Evolutionary conservation across 2,329 filamentous ascomycete genomes (phyloP).

Genomic region (Colletotrichum musicola): DNA sequence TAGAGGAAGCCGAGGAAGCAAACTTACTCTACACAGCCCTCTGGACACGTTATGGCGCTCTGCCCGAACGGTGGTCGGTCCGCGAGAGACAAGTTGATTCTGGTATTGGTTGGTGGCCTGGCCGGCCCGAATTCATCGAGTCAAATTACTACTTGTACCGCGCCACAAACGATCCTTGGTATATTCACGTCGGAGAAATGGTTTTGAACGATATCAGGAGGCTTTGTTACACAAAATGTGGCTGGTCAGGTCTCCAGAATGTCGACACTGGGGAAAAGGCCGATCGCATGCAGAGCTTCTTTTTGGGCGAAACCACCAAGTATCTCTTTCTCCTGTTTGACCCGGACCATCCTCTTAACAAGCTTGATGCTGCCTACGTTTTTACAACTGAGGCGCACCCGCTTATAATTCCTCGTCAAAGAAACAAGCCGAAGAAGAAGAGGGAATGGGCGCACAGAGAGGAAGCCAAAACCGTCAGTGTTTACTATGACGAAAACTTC

Average conservation of each 20-base stretch:
- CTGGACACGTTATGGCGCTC: slow-evolving; percentile 93
- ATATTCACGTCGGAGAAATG: slow-evolving; percentile 96
- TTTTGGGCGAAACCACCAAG: slow-evolving; percentile 94
- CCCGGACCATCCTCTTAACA: slow-evolving; percentile 86
- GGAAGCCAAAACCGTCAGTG: slow-evolving; percentile 44
- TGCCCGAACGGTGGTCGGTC: slow-evolving; percentile 95
- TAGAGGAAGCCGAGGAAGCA: slow-evolving; percentile 91
- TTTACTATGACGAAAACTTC: slow-evolving; percentile 59
- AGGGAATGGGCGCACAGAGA: slow-evolving; percentile 31
- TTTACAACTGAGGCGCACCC: slow-evolving; percentile 98
- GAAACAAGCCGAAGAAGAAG: slow-evolving; percentile 42
- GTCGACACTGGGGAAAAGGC: slow-evolving; percentile 86
- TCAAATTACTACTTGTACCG: slow-evolving; percentile 97
- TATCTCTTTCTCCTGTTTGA: slow-evolving; percentile 96
- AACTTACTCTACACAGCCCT: slow-evolving; percentile 92
- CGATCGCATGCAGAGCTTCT: slow-evolving; percentile 99
- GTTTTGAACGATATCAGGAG: slow-evolving; percentile 87
- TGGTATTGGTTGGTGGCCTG: slow-evolving; percentile 93
- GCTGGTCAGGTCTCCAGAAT: slow-evolving; percentile 91
- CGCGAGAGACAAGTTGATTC: slow-evolving; percentile 86
- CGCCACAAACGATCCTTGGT: slow-evolving; percentile 95
- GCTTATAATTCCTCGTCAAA: slow-evolving; percentile 78
- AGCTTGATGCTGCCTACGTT: slow-evolving; percentile 86
- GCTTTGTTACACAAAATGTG: slow-evolving; percentile 90
- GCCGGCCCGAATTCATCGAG: slow-evolving; percentile 96